phyloP scores from a whole-genome alignment of 169 alveolate species.

The Eimeria acervulina region DNA sequence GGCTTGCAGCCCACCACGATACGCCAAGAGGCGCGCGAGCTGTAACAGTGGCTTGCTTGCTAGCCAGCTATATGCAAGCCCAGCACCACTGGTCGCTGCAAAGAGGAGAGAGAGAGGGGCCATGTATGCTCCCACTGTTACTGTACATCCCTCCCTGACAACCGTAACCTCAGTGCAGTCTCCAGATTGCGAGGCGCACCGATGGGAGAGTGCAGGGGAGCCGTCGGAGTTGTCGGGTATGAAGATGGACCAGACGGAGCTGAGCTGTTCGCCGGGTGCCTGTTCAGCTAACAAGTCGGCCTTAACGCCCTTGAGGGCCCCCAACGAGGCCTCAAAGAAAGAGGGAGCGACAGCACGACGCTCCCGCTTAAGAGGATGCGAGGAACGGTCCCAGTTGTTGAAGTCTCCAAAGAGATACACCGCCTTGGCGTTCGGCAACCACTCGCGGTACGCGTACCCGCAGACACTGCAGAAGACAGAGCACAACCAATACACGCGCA shows the following conservation, averaged over 20 bases:
- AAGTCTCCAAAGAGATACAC: conserved; percentile 88
- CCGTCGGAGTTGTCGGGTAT: conserved; percentile 74
- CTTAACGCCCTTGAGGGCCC: conserved; percentile 27
- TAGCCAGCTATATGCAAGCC: background rate
- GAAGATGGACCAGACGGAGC: conserved; percentile 78
- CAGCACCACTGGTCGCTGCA: background rate
- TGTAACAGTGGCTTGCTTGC: background rate
- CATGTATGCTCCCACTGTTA: too few relatives aligned
- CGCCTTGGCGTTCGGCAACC: conserved; percentile 87
- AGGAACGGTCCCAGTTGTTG: conserved; percentile 88
- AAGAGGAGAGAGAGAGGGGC: background rate
- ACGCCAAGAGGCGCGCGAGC: background rate
- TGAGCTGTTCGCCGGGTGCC: background rate
- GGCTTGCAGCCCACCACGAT: background rate
- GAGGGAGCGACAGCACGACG: conserved; percentile 50
- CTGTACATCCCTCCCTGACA: too few relatives aligned
- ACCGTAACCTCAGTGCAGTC: background rate
- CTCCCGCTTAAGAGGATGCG: conserved; percentile 86
- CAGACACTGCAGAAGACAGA: background rate
- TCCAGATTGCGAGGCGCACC: conserved; percentile 26
- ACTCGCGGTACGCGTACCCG: conserved; percentile 85
- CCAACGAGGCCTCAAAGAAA: conserved; percentile 70
- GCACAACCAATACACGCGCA: background rate
- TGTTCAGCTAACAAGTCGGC: background rate
- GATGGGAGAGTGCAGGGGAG: conserved; percentile 70